phyloP scores from a whole-genome alignment of 176 grass and related monocot genomes.

The Oryza meridionalis region DNA sequence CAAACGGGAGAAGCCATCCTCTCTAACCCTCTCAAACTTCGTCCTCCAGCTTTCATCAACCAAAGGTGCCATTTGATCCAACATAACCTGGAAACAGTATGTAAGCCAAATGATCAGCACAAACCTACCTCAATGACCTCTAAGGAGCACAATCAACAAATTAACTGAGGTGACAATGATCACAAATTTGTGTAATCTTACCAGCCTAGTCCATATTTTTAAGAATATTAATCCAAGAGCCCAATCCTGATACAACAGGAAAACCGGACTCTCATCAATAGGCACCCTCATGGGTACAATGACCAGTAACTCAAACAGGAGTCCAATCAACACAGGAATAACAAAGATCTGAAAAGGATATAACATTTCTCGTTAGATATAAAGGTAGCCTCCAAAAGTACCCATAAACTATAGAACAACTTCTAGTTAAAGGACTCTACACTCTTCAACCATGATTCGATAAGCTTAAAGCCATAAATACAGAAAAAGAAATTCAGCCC shows the following conservation, averaged over 20 bases:
- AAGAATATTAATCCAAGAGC: slow-evolving; percentile 94
- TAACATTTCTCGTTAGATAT: slow-evolving; percentile 20
- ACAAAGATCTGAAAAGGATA: slow-evolving; percentile 74
- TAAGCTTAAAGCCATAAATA: neutral
- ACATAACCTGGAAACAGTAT: slow-evolving; percentile 70
- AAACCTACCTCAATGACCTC: neutral
- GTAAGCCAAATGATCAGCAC: slow-evolving; percentile 1
- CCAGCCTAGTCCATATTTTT: slow-evolving; percentile 98
- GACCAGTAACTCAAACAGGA: slow-evolving; percentile 91
- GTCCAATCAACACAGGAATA: slow-evolving; percentile 93
- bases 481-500: slow-evolving; percentile 1
- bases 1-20: slow-evolving; percentile 88
- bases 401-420: neutral
- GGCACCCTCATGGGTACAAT: slow-evolving; percentile 99
- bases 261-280: slow-evolving; percentile 95
- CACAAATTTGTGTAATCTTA: slow-evolving; percentile 32
- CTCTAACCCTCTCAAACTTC: slow-evolving; percentile 94
- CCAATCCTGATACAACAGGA: slow-evolving; percentile 98
- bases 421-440: neutral
- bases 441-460: neutral
- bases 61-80: slow-evolving; percentile 96
- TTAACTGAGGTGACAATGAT: neutral
- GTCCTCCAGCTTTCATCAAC: slow-evolving; percentile 88
- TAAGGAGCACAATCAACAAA: neutral
- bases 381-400: neutral